These are phyloP conservation scores for Fusarium sp. DNA, from an alignment of 2,329 filamentous ascomycete genomes.

Conservation along the genomic window DNA sequence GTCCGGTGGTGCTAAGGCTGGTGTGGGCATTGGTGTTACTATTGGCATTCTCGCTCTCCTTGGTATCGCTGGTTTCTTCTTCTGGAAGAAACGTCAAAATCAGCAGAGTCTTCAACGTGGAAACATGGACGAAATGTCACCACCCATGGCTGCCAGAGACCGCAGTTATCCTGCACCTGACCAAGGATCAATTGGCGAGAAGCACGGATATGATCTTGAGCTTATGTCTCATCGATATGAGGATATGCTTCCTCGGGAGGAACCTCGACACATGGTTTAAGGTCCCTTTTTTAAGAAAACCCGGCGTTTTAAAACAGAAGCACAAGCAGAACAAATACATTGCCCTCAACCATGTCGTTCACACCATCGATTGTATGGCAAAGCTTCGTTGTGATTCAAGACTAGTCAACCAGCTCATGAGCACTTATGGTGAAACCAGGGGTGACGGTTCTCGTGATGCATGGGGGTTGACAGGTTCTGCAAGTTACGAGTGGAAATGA, in stretches of 20 bases:
- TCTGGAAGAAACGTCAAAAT: constrained; percentile 47
- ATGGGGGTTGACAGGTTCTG: not conserved
- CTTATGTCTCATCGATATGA: constrained; percentile 67
- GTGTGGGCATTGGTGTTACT: constrained; percentile 62
- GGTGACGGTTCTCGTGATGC: not conserved
- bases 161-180: constrained; percentile 54
- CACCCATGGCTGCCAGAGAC: constrained; percentile 63
- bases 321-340: constrained; percentile 24
- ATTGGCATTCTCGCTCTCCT: constrained; percentile 57
- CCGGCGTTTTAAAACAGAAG: constrained; percentile 18
- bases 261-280: constrained; percentile 60
- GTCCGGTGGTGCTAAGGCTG: constrained; percentile 58
- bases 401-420: not conserved
- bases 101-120: constrained; percentile 49
- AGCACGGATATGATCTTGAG: constrained; percentile 61
- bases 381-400: constrained; percentile 11
- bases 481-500: constrained; percentile 4
- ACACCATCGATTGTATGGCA: constrained; percentile 1
- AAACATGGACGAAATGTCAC: constrained; percentile 62
- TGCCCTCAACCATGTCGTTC: constrained; percentile 16
- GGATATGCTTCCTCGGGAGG: constrained; percentile 66
- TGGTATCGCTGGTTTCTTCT: constrained; percentile 55
- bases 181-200: constrained; percentile 53
- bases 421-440: not conserved
- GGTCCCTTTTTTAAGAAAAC: constrained; percentile 1